Evolutionary conservation across 768 basidiomycete species (phyloP).

Genomic region (Exsudoporus frostii): DNA sequence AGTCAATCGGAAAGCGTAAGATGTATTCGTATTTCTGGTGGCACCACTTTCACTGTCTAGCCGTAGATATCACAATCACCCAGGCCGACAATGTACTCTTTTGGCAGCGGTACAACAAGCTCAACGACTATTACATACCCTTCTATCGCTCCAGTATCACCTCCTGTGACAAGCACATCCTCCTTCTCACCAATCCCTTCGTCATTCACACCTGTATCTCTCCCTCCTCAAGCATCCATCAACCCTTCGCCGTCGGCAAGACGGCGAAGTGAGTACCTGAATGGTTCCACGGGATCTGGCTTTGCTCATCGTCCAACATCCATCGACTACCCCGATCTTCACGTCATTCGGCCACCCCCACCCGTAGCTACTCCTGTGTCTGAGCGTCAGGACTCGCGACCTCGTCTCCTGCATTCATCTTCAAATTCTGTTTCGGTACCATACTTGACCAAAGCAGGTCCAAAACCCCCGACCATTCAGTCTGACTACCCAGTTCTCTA

Average conservation of each 20-base stretch:
- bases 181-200: constrained; percentile 40
- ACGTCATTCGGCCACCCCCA: constrained; percentile 75
- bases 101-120: constrained; percentile 36
- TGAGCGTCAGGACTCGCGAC: constrained; percentile 75
- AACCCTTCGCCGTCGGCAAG: constrained; percentile 74
- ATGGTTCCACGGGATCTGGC: constrained; percentile 62
- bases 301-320: constrained; percentile 42
- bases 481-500: constrained; percentile 81
- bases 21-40: background rate
- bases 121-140: constrained; percentile 53
- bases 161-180: constrained; percentile 36
- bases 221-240: constrained; percentile 84
- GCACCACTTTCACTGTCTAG: constrained; percentile 12
- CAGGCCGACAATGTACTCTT: constrained; percentile 32
- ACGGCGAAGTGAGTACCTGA: constrained; percentile 73
- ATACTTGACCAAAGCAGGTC: constrained; percentile 31
- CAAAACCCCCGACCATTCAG: constrained; percentile 62
- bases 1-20: constrained; percentile 52
- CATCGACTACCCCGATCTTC: constrained; percentile 82
- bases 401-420: constrained; percentile 42
- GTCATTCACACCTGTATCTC: constrained; percentile 42
- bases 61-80: constrained; percentile 36
- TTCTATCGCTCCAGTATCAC: constrained; percentile 39
- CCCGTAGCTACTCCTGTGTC: constrained; percentile 64
- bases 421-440: constrained; percentile 31